These are phyloP conservation scores for Penicillium salamii DNA, from an alignment of 495 filamentous ascomycete species.

Conservation along the genomic window DNA sequence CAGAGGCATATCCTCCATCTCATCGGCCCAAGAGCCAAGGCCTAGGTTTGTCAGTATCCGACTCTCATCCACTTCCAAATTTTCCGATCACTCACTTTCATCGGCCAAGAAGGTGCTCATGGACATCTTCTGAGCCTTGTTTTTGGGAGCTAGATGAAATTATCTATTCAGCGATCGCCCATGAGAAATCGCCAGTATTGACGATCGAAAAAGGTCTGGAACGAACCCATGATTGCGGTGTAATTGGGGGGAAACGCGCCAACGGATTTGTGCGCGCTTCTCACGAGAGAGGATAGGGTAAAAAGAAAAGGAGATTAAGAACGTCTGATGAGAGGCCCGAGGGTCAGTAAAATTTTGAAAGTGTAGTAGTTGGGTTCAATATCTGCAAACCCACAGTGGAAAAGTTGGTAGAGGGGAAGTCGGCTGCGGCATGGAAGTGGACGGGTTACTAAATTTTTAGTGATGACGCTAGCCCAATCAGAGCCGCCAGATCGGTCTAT, in stretches of 20 bases:
- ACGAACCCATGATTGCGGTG: slow-evolving; percentile 88
- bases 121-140: slow-evolving; percentile 90
- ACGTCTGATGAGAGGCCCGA: slow-evolving; percentile 14
- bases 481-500: slow-evolving; percentile 16
- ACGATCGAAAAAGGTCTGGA: slow-evolving; percentile 17
- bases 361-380: slow-evolving; percentile 10
- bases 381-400: slow-evolving; percentile 32
- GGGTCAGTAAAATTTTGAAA: slow-evolving; percentile 7
- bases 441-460: slow-evolving; percentile 47
- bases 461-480: slow-evolving; percentile 50
- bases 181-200: slow-evolving; percentile 6
- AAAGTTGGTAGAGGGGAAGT: slow-evolving; percentile 42
- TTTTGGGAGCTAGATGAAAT: slow-evolving; percentile 54
- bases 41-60: slow-evolving; percentile 55
- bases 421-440: slow-evolving; percentile 31
- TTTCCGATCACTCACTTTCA: slow-evolving; percentile 59
- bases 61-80: slow-evolving; percentile 10
- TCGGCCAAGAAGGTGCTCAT: slow-evolving; percentile 88
- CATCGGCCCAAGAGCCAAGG: slow-evolving; percentile 95
- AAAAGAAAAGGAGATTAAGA: slow-evolving; percentile 18
- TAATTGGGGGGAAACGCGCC: slow-evolving; percentile 44
- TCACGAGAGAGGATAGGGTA: slow-evolving; percentile 21
- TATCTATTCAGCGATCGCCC: slow-evolving; percentile 17
- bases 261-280: slow-evolving; percentile 46
- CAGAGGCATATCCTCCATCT: slow-evolving; percentile 84